These are phyloP conservation scores for Leishmania lainsoni DNA, from an alignment of 208 protist species.

Conservation along the genomic window DNA sequence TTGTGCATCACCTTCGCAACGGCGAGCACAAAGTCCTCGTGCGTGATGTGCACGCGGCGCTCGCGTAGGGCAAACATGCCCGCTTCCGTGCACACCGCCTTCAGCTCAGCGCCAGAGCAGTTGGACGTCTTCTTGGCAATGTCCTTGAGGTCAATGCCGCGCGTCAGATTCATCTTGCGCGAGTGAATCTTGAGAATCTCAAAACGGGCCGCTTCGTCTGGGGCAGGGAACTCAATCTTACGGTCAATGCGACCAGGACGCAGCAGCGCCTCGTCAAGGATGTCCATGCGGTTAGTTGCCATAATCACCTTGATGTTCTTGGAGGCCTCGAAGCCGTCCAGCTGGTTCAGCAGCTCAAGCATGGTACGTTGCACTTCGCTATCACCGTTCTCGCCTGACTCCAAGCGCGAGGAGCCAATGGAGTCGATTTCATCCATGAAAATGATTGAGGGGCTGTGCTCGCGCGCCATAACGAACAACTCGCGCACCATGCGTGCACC, in stretches of 20 bases:
- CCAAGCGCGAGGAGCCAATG: conserved; percentile 96
- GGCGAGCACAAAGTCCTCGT: conserved; percentile 99
- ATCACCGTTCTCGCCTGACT: conserved; percentile 91
- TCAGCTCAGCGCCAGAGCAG: conserved; percentile 99
- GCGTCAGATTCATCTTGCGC: conserved; percentile 99
- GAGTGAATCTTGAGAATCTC: conserved; percentile 99
- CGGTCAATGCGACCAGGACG: conserved; percentile 99
- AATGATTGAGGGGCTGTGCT: conserved; percentile 99
- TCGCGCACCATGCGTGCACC: conserved; percentile 99
- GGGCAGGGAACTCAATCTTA: conserved; percentile 99
- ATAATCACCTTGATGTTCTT: conserved; percentile 99
- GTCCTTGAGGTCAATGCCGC: conserved; percentile 98
- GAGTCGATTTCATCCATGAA: conserved; percentile 99
- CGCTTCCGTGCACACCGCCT: conserved; percentile 95
- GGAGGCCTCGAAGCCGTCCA: conserved; percentile 99
- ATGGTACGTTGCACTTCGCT: conserved; percentile 99
- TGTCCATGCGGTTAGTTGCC: conserved; percentile 99
- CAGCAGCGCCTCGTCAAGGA: conserved; percentile 99
- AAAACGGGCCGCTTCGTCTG: conserved; percentile 89
- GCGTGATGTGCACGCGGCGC: conserved; percentile 99
- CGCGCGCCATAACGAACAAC: conserved; percentile 99
- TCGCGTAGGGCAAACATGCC: conserved; percentile 99
- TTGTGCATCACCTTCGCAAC: conserved; percentile 99
- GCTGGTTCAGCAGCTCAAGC: conserved; percentile 99
- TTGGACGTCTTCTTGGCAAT: conserved; percentile 97